These are phyloP conservation scores for Wickerhamomyces sydowiorum DNA, from an alignment of 805 yeast genomes.

Conservation along the genomic window DNA sequence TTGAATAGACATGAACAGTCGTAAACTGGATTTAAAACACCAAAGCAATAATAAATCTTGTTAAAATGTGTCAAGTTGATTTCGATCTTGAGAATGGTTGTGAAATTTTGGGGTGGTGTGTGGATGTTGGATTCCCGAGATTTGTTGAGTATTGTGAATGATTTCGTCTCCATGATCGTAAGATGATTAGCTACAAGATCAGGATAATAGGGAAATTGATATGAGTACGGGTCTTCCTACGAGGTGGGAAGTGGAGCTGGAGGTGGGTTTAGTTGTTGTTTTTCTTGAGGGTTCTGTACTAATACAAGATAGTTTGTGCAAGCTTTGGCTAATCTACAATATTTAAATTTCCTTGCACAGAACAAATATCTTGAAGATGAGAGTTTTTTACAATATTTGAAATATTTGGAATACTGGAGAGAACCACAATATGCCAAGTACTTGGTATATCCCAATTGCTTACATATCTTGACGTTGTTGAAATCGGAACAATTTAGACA, in stretches of 20 bases:
- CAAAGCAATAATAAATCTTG: no score
- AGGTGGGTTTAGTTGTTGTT: constrained; percentile 35
- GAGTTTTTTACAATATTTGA: constrained; percentile 66
- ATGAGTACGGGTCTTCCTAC: constrained; percentile 46
- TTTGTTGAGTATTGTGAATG: no score
- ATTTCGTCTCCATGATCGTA: no score
- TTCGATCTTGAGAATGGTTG: no score
- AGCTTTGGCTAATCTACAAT: constrained; percentile 84
- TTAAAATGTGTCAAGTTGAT: no score
- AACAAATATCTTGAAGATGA: constrained; percentile 68
- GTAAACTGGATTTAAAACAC: no score
- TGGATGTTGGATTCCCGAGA: no score
- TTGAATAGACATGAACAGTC: no score
- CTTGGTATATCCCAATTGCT: constrained; percentile 80
- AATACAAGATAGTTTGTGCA: constrained; percentile 65
- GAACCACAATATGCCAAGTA: constrained; percentile 62
- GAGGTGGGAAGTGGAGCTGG: constrained; percentile 85
- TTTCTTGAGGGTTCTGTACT: constrained; percentile 6
- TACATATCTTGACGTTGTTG: constrained; percentile 57
- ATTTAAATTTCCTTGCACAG: constrained; percentile 82
- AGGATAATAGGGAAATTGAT: no score
- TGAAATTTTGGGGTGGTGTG: no score
- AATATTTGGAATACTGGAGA: constrained; percentile 85
- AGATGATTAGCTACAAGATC: no score
- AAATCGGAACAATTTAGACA: constrained; percentile 47